Base-by-base conservation (phyloP, 2,329 filamentous ascomycete species). In the Graphilbum sp. region DNA sequence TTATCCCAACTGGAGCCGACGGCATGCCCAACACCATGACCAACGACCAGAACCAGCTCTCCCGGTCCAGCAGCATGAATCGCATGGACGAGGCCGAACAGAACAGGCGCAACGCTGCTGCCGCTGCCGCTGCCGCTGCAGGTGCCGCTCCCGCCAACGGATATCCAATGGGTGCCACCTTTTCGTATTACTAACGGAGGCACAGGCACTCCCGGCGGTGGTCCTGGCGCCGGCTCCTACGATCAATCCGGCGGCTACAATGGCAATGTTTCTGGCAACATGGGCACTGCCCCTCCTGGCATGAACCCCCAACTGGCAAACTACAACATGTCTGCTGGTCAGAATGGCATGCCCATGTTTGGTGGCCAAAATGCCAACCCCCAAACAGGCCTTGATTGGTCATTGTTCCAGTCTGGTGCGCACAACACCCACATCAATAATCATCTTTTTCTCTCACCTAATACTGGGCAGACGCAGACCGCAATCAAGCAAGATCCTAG, bases 341-440 rank as follows among this genome's bases (percentile, higher is more conserved):
- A 76, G 59, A 75, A 73, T 52, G 72, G 72, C 53, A 69, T 75
- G 65, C 67, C 68, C 45, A 73, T 75, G 63, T 74, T 74, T 56
- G 66, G 63, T 52, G 64, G 63, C 54, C 69, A 70, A 49, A 69
- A 68, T 59, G 61, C 67, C 58, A 67, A 68, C 57, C 72, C 75
- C 60, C 66, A 70, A 61, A 63, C 66, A 55, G 60, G 68, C 63
- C 63, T 79, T 63, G 79, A 84, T 62, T 85, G 79, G 79, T 70
- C 79, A 56, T 80, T 85, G 74, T 83, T 83, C 64, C 78, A 77
- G 63, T 60, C 75, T 63, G 75, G 75, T 69, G 67, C 72, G 62
- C 72, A 78, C 59, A 64, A 74, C 60, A 64, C 67, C 58, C 75
- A 72, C 60, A 69, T 71, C 64, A 70, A 65, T 60, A 63, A 63